Percentiles rank a stretch among this genome's conserved stretches.
These are phyloP conservation scores for Boletus rufocinnamomeus DNA, from an alignment of 768 basidiomycete genomes.

Conservation along the genomic window DNA sequence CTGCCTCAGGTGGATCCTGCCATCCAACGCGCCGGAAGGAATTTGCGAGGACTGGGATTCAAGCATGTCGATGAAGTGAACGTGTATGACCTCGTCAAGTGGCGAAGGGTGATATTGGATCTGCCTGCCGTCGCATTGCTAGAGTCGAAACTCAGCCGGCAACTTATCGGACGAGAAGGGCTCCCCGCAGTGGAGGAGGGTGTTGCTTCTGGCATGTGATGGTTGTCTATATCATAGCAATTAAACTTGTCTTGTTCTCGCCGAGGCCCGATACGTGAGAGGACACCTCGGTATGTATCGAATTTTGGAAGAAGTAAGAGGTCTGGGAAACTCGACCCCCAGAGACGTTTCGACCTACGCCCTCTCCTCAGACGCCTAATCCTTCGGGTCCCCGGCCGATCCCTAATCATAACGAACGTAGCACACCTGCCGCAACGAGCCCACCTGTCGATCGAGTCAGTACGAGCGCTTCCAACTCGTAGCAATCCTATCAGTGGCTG, in stretches of 20 bases:
- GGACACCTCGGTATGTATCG: too few species aligned
- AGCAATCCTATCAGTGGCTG: constrained; percentile 30
- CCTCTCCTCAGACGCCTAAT: constrained; percentile 32
- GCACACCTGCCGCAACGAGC: constrained; percentile 35
- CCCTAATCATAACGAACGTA: constrained; percentile 35
- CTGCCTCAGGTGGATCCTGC: constrained; percentile 52
- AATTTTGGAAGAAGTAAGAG: constrained; percentile 30
- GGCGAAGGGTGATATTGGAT: constrained; percentile 82
- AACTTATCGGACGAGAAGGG: constrained; percentile 3
- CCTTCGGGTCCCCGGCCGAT: constrained; percentile 35
- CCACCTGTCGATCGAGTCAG: constrained; percentile 36
- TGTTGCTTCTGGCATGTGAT: neutral
- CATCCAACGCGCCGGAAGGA: constrained; percentile 63
- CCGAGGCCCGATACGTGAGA: too few species aligned
- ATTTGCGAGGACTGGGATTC: constrained; percentile 70
- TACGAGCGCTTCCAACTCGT: constrained; percentile 31
- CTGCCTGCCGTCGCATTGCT: constrained; percentile 78
- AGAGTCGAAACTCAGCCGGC: constrained; percentile 61
- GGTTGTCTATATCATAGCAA: constrained; percentile 1
- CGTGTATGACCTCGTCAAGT: constrained; percentile 83
- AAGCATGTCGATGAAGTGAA: constrained; percentile 64
- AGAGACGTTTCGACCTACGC: constrained; percentile 25
- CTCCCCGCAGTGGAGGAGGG: constrained; percentile 11
- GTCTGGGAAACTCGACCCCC: constrained; percentile 32
- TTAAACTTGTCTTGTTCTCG: neutral